Evolutionary conservation across 1,284 basidiomycete species (phyloP), one percentile per base, ranked within the genome.

Genomic region (Rhodotorula sp.): DNA sequence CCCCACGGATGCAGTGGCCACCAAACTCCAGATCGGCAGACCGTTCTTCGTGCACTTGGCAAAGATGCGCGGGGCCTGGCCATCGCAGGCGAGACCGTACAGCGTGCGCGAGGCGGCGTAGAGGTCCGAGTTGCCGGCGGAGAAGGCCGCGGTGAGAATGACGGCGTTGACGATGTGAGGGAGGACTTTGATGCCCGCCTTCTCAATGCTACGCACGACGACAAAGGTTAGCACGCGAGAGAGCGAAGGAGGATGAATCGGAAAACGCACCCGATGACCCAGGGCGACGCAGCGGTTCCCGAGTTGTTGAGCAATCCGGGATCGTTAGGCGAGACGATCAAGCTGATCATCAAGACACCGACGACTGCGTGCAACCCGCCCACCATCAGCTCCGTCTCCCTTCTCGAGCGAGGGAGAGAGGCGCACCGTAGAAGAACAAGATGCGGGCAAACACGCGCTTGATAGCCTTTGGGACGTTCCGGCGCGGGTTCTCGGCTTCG

Each of bases 81-180:
- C 87, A 64, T 89, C 87, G 57, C 81, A 64, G 0, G 90, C 86
- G 39, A 94, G 83, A 52, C 90, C 91, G 78, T 92, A 93, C 34
- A 94, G 82, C 32, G 91, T 88, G 77, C 93, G 88, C 17, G 90
- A 91, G 1, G 89, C 83, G 67, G 88, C 87, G 83, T 90, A 95
- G 52, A 94, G 79, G 82, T 86, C 88, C 39, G 87, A 89, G 61
- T 74, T 92, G 55, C 88, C 89, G 7, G 92, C 90, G 11, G 89
- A 92, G 84, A 92, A 91, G 4, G 92, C 92, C 59, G 88, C 86
- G 39, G 88, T 86, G 67, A 91, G 83, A 47, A 91, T 80, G 54
- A 83, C 82, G 44, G 84, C 82, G 75, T 90, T 90, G 79, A 90
- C 83, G 74, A 90, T 85, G 69, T 86, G 85, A 6, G 89, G 88